These are phyloP conservation scores for Saccharomyces jurei DNA, from an alignment of 805 yeast species.

Conservation along the genomic window DNA sequence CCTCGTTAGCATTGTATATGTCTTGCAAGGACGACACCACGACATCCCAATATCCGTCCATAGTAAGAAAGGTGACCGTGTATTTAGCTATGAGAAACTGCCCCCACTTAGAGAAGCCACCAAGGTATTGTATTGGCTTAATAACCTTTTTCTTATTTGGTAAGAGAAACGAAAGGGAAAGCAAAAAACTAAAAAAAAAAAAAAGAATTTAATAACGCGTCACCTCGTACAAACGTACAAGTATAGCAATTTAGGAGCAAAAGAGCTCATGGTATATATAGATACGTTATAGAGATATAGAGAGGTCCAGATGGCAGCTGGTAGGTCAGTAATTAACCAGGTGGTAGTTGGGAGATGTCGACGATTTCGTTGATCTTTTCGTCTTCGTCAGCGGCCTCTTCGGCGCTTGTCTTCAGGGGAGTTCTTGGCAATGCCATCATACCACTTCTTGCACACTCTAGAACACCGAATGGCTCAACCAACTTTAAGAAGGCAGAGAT, in stretches of 20 bases:
- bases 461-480: conserved; percentile 90
- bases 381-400: conserved; percentile 49
- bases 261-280: neutral
- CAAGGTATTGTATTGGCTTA: neutral
- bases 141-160: neutral
- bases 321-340: conserved; percentile 51
- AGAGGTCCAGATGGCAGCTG: neutral
- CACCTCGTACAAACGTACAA: neutral
- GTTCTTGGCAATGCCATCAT: conserved; percentile 98
- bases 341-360: conserved; percentile 87
- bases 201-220: neutral
- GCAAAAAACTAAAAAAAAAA: neutral
- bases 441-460: conserved; percentile 95
- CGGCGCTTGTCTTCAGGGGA: conserved; percentile 54
- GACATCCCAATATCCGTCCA: conserved; percentile 63
- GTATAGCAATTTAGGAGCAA: neutral
- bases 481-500: conserved; percentile 78
- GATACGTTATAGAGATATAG: neutral
- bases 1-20: conserved; percentile 54
- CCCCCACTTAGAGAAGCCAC: neutral
- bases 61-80: conserved; percentile 9
- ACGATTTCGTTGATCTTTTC: conserved; percentile 52
- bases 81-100: neutral
- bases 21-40: conserved; percentile 62
- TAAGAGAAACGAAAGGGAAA: neutral